Percentiles rank a stretch among this genome's conserved stretches.
Evolutionary conservation across 495 filamentous ascomycete genomes (phyloP).

Genomic region (Penicillium roqueforti): DNA sequence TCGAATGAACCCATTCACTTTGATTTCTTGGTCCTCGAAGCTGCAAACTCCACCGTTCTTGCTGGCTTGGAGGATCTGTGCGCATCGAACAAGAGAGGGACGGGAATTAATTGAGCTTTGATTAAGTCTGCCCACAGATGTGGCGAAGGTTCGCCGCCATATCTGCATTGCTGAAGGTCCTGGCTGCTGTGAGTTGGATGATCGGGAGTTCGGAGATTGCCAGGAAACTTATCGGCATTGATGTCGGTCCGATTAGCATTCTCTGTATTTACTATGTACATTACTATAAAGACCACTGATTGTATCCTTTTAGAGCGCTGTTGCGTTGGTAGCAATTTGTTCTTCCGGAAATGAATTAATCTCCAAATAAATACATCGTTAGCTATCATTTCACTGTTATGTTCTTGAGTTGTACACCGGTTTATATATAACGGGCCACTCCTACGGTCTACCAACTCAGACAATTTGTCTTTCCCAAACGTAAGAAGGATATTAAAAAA

Average conservation of each 20-base stretch:
- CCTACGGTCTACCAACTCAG: neutral
- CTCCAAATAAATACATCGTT: neutral
- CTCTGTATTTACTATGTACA: neutral
- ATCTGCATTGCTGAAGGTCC: slow-evolving; percentile 38
- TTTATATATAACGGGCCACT: neutral
- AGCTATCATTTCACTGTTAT: no score
- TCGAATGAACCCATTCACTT: slow-evolving; percentile 74
- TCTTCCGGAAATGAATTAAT: neutral
- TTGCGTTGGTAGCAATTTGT: neutral
- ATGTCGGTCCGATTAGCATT: slow-evolving; percentile 3
- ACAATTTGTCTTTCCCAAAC: no score
- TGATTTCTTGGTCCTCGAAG: slow-evolving; percentile 45
- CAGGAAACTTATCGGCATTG: slow-evolving; percentile 15
- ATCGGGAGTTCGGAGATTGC: slow-evolving; percentile 21
- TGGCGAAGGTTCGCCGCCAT: slow-evolving; percentile 43
- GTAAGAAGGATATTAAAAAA: no score
- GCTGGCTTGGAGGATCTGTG: slow-evolving; percentile 36
- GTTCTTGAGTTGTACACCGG: neutral
- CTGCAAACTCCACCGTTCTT: slow-evolving; percentile 23
- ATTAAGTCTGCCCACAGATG: slow-evolving; percentile 35
- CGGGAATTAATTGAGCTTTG: slow-evolving; percentile 15
- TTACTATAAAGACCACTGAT: neutral
- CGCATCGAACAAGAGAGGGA: slow-evolving; percentile 31
- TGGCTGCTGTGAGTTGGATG: slow-evolving; percentile 16
- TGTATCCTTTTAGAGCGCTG: neutral